Evolutionary conservation across 257 asterid genomes (phyloP).

Genomic region (Petrea volubilis): DNA sequence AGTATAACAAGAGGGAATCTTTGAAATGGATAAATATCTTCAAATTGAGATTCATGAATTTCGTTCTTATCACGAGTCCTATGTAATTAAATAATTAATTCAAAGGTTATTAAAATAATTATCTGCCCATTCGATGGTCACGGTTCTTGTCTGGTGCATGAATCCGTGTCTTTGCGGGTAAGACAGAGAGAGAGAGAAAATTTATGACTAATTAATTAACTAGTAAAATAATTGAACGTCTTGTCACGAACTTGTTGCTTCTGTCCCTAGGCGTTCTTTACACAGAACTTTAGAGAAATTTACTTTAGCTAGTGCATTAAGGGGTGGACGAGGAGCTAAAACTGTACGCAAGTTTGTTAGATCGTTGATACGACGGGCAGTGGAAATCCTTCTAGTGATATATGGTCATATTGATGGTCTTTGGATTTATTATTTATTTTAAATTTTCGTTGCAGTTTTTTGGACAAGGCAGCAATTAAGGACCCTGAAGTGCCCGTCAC

Average conservation of each 20-base stretch:
- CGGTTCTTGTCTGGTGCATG: background rate
- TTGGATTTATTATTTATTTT: background rate
- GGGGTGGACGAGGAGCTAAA: too few relatives aligned
- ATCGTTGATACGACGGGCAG: too few relatives aligned
- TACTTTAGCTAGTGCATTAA: too few relatives aligned
- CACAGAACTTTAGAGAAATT: too few relatives aligned
- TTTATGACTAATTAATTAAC: too few relatives aligned
- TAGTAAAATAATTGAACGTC: too few relatives aligned
- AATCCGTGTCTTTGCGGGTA: background rate
- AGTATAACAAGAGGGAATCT: background rate
- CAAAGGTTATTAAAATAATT: too few relatives aligned
- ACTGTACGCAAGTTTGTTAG: too few relatives aligned
- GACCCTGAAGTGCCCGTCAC: conserved; percentile 22
- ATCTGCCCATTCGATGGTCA: background rate
- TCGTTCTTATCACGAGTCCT: background rate
- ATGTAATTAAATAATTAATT: background rate
- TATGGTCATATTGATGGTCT: background rate
- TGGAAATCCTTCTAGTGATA: too few relatives aligned
- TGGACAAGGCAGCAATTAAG: conserved; percentile 88
- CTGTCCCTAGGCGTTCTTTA: too few relatives aligned
- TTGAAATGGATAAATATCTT: conserved; percentile 8
- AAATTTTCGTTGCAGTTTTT: conserved; percentile 26
- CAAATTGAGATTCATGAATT: conserved; percentile 29
- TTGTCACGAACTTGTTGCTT: too few relatives aligned
- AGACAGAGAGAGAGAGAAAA: background rate